A percentile compares a stretch with the other conserved stretches of the same genome.
Evolutionary conservation across 768 basidiomycete genomes (phyloP).

Genomic region (Piloderma croceum): DNA sequence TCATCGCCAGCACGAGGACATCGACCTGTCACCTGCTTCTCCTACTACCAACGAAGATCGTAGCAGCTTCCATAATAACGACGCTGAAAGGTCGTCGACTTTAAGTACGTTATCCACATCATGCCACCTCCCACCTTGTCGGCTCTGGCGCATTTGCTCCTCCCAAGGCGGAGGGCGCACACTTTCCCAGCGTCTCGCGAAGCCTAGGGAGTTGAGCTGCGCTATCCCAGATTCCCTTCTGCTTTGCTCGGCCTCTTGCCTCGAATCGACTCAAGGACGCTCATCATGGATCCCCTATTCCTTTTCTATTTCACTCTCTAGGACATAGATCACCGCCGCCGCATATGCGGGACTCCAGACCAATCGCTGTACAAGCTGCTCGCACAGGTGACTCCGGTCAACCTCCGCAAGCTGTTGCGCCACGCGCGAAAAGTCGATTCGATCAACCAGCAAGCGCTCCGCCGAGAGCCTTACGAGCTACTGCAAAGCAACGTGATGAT

Average conservation of each 20-base stretch:
- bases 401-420: neutral
- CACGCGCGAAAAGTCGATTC: neutral
- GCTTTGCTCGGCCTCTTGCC: slow-evolving; percentile 32
- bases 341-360: slow-evolving; percentile 23
- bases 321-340: slow-evolving; percentile 35
- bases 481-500: neutral
- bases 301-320: slow-evolving; percentile 34
- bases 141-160: slow-evolving; percentile 33
- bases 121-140: slow-evolving; percentile 30
- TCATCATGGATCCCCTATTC: slow-evolving; percentile 36
- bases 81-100: slow-evolving; percentile 31
- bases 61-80: slow-evolving; percentile 21
- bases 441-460: too few species aligned
- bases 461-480: too few species aligned
- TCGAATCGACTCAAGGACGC: slow-evolving; percentile 36
- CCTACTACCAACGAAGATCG: too few species aligned
- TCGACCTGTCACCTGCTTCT: too few species aligned
- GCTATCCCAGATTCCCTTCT: slow-evolving; percentile 24
- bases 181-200: slow-evolving; percentile 34
- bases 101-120: slow-evolving; percentile 45
- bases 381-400: slow-evolving; percentile 12
- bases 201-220: slow-evolving; percentile 42
- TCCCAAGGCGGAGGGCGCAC: slow-evolving; percentile 32
- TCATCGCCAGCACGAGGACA: slow-evolving; percentile 12
- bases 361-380: slow-evolving; percentile 18